A percentile compares a stretch with the other conserved stretches of the same genome.
Conservation (phyloP, 495 filamentous ascomycete species). For the Xylaria flabelliformis region DNA sequence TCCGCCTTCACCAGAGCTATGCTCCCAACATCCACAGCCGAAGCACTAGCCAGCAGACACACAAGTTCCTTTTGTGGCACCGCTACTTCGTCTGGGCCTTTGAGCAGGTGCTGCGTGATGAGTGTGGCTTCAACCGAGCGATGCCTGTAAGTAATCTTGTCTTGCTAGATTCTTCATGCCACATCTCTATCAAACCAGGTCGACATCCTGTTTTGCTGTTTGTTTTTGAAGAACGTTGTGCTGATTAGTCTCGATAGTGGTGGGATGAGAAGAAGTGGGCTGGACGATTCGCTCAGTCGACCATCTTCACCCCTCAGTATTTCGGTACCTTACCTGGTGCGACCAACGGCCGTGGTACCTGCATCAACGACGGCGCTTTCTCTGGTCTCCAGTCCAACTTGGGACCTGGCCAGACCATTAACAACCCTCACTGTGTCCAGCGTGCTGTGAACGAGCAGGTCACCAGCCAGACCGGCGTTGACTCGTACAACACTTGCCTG, state of each 20-base stretch:
- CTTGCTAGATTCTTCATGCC: background rate
- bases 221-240: background rate
- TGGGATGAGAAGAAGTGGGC: constrained; percentile 54
- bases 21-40: constrained; percentile 65
- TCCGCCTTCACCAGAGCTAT: constrained; percentile 69
- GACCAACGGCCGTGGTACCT: constrained; percentile 43
- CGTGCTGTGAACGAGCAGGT: constrained; percentile 42
- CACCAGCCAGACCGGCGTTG: constrained; percentile 36
- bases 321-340: constrained; percentile 39
- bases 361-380: constrained; percentile 44
- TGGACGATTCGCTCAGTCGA: constrained; percentile 40
- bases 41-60: constrained; percentile 51
- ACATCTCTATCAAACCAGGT: background rate
- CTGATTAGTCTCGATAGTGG: constrained; percentile 32
- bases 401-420: constrained; percentile 40
- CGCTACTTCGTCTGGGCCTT: constrained; percentile 66
- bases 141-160: constrained; percentile 30
- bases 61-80: constrained; percentile 72
- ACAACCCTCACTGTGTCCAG: constrained; percentile 45
- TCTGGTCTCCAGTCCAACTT: constrained; percentile 41
- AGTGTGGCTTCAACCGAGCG: constrained; percentile 67
- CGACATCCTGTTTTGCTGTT: background rate
- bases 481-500: constrained; percentile 40
- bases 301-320: constrained; percentile 44
- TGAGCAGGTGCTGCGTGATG: constrained; percentile 65